Percentiles rank a stretch among this genome's conserved stretches.
Conservation (phyloP, 2,329 filamentous ascomycete genomes). For the Tothia fuscella region DNA sequence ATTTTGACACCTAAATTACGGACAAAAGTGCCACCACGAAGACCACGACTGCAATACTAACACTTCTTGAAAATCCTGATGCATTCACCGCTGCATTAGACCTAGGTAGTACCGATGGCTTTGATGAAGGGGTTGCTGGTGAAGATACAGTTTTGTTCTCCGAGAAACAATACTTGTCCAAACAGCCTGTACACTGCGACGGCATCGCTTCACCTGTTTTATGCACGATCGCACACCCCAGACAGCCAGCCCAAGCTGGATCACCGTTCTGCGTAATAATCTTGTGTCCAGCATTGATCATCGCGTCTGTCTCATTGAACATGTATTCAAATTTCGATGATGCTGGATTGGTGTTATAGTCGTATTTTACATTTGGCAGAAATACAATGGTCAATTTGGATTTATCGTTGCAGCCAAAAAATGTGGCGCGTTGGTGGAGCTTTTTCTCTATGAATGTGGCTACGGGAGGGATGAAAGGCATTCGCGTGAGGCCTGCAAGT, state of each 20-base stretch:
- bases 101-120: no score
- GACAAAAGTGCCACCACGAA: no score
- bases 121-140: no score
- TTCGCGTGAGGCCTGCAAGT: constrained; percentile 39
- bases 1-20: no score
- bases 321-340: constrained; percentile 27
- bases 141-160: no score
- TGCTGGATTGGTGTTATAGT: constrained; percentile 21
- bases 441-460: constrained; percentile 46
- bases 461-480: constrained; percentile 46
- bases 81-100: no score
- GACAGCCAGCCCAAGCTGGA: constrained; percentile 26
- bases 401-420: constrained; percentile 47
- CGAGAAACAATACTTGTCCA: constrained; percentile 30
- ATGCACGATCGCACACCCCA: constrained; percentile 30
- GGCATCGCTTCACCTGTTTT: constrained; percentile 20
- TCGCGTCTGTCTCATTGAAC: constrained; percentile 22
- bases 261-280: constrained; percentile 28
- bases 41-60: no score
- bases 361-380: constrained; percentile 32
- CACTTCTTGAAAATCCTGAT: no score
- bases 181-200: constrained; percentile 26
- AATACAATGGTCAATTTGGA: constrained; percentile 26
- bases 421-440: constrained; percentile 47
- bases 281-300: constrained; percentile 30